Conservation (phyloP, 2,329 filamentous ascomycete species). For the Talaromyces sp. region DNA sequence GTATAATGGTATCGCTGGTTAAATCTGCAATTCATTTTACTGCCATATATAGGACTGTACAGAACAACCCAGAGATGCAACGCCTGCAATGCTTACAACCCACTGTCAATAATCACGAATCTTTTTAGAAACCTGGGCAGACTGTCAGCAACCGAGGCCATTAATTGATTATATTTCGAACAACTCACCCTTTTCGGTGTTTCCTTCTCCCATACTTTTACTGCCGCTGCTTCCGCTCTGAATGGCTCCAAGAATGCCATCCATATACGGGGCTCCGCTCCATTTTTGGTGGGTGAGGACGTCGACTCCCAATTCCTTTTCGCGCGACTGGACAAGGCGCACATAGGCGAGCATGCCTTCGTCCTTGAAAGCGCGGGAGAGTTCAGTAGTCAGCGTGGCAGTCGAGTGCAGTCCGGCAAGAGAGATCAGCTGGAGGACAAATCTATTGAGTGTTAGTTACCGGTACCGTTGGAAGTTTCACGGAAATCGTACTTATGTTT, state of each 20-base stretch:
- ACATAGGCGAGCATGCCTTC: slow-evolving; percentile 98
- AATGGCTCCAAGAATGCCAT: slow-evolving; percentile 83
- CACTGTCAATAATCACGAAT: neutral
- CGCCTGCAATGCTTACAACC: neutral
- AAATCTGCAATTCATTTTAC: neutral
- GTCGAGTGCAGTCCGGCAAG: slow-evolving; percentile 59
- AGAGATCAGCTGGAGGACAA: slow-evolving; percentile 59
- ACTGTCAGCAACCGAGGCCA: neutral
- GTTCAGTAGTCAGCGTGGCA: slow-evolving; percentile 62
- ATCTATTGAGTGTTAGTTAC: slow-evolving; percentile 29
- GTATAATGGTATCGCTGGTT: neutral
- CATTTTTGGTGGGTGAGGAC: slow-evolving; percentile 90
- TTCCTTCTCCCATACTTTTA: slow-evolving; percentile 92
- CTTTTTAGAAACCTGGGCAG: neutral
- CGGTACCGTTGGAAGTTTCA: slow-evolving; percentile 12
- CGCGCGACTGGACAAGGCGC: slow-evolving; percentile 79
- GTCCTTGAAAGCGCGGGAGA: slow-evolving; percentile 75
- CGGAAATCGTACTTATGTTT: slow-evolving; percentile 65
- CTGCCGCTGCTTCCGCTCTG: slow-evolving; percentile 85
- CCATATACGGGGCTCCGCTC: slow-evolving; percentile 68
- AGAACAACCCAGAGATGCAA: neutral
- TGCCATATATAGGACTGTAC: neutral
- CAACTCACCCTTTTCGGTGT: slow-evolving; percentile 60
- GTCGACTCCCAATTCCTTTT: slow-evolving; percentile 86
- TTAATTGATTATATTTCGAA: neutral